Percentiles rank a stretch among this genome's conserved stretches.
Conservation (phyloP, 2,329 filamentous ascomycete genomes). For the Plectosphaerella plurivora region DNA sequence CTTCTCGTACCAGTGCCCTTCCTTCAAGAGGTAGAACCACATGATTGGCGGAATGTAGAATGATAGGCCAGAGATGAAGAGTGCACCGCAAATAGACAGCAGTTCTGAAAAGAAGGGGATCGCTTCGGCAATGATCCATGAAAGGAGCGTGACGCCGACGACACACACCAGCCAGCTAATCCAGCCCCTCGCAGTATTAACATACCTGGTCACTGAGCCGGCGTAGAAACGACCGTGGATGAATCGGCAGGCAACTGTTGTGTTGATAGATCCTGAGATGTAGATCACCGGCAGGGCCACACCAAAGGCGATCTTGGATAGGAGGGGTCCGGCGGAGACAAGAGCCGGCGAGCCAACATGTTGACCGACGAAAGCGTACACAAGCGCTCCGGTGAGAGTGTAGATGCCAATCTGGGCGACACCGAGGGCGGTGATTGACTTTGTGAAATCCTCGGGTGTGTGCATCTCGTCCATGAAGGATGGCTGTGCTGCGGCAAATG, state of each 20-base stretch:
- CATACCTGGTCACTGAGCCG: constrained; percentile 35
- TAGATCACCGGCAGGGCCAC: constrained; percentile 69
- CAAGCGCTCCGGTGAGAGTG: constrained; percentile 59
- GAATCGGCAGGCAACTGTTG: constrained; percentile 39
- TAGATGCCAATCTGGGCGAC: constrained; percentile 60
- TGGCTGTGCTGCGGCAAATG: constrained; percentile 48
- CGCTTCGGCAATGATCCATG: constrained; percentile 67
- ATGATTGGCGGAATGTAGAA: constrained; percentile 12
- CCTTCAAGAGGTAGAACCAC: constrained; percentile 10
- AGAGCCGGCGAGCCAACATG: constrained; percentile 63
- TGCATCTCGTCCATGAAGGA: constrained; percentile 52
- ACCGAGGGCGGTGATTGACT: constrained; percentile 59
- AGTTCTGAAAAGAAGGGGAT: constrained; percentile 71
- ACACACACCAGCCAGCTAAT: constrained; percentile 57
- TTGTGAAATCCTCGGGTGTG: constrained; percentile 38
- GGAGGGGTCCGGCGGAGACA: constrained; percentile 52
- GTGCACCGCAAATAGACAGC: constrained; percentile 47
- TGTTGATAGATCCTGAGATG: constrained; percentile 68
- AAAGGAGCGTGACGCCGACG: constrained; percentile 52
- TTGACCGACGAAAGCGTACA: constrained; percentile 65
- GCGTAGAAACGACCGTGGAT: constrained; percentile 39
- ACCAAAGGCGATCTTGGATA: constrained; percentile 66
- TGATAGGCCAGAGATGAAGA: constrained; percentile 45
- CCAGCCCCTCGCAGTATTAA: constrained; percentile 45
- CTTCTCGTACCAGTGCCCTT: constrained; percentile 16